These are phyloP conservation scores for Beauveria caledonica DNA, from an alignment of 2,329 filamentous ascomycete species.

Conservation along the genomic window DNA sequence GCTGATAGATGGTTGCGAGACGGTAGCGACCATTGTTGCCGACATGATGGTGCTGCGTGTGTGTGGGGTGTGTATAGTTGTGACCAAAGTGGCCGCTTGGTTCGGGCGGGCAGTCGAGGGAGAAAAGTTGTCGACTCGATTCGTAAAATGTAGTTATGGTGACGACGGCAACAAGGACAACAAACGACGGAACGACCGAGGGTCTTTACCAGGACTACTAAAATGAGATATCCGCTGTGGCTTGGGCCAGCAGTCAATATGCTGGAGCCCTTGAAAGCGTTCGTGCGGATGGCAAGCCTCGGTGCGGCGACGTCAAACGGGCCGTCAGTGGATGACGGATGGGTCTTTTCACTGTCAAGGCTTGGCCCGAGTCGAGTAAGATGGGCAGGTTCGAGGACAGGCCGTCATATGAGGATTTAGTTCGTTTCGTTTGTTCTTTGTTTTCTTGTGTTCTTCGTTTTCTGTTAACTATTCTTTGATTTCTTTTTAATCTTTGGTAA, in stretches of 20 bases:
- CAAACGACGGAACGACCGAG: constrained; percentile 14
- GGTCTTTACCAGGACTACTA: background rate
- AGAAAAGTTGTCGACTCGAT: background rate
- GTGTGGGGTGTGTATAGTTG: background rate
- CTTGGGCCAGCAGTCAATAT: background rate
- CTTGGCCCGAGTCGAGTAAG: background rate
- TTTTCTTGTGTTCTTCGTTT: background rate
- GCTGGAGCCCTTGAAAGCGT: background rate
- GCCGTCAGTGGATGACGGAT: background rate
- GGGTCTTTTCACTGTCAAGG: background rate
- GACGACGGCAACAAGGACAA: background rate
- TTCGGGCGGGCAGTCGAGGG: background rate
- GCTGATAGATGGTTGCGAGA: constrained; percentile 20
- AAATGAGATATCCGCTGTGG: constrained; percentile 11
- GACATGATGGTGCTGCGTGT: constrained; percentile 13
- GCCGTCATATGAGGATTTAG: background rate
- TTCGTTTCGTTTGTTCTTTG: background rate
- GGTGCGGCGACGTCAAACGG: background rate
- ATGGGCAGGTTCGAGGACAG: background rate
- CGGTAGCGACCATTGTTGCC: constrained; percentile 27
- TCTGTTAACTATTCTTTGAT: background rate
- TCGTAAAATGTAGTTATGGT: background rate
- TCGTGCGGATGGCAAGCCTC: background rate
- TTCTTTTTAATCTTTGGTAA: too few species aligned
- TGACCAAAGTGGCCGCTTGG: background rate